Conservation (phyloP, 345 rosid genomes). For the Murraya paniculata region DNA sequence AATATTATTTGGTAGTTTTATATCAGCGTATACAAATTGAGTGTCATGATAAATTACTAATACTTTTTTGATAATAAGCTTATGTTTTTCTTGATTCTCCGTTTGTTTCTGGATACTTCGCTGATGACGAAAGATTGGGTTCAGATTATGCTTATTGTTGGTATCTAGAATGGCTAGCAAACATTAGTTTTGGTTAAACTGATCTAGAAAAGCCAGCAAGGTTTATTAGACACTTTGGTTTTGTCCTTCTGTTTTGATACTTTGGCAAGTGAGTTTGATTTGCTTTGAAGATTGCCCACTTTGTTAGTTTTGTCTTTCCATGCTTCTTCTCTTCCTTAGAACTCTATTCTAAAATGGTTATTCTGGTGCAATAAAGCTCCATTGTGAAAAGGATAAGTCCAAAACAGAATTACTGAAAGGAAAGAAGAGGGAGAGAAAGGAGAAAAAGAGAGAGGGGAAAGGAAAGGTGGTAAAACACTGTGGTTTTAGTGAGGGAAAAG, state of each 20-base stretch:
- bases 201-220: neutral
- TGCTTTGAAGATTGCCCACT: neutral
- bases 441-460: conserved; percentile 22
- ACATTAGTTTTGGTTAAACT: neutral
- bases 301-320: neutral
- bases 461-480: conserved; percentile 20
- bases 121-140: neutral
- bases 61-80: neutral
- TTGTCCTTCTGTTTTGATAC: neutral
- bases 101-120: neutral
- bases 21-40: neutral
- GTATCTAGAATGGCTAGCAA: neutral
- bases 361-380: conserved; percentile 53
- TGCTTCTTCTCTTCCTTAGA: conserved; percentile 4
- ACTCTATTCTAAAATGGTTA: conserved; percentile 35
- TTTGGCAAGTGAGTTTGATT: neutral
- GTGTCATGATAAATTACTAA: neutral
- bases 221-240: neutral
- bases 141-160: neutral
- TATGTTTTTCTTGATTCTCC: neutral
- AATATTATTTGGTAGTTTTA: neutral
- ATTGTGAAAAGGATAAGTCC: conserved; percentile 32
- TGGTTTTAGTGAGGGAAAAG: conserved; percentile 19
- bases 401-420: conserved; percentile 32
- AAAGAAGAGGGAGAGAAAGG: conserved; percentile 29